A percentile compares a stretch with the other conserved stretches of the same genome.
These are phyloP conservation scores for Bocquillonia castaneifolia DNA, from an alignment of 441 rosid genomes.

Conservation along the genomic window DNA sequence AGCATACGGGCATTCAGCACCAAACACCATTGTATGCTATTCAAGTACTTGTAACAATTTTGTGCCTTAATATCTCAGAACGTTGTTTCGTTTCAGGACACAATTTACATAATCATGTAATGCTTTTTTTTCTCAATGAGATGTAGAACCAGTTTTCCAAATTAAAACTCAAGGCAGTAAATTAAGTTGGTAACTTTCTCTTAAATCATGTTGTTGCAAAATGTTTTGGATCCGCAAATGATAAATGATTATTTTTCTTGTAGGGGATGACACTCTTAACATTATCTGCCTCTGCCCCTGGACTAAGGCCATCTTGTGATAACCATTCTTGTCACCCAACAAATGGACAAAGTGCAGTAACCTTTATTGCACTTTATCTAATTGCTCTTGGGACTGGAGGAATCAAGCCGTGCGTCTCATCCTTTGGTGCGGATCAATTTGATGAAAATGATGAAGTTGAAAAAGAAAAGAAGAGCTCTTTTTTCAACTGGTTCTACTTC, in stretches of 20 bases:
- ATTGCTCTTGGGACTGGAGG: slow-evolving; percentile 94
- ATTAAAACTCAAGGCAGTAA: neutral
- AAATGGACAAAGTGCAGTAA: slow-evolving; percentile 40
- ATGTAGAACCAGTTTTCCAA: neutral
- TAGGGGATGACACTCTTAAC: slow-evolving; percentile 90
- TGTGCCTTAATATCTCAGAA: too few species aligned
- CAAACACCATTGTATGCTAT: neutral
- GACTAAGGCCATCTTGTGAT: slow-evolving; percentile 57
- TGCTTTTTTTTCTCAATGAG: neutral
- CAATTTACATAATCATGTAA: neutral
- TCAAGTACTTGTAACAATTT: too few species aligned
- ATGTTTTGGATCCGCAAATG: neutral
- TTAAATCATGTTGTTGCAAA: neutral
- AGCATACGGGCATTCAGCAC: neutral
- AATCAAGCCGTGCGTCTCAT: too few species aligned
- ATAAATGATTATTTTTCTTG: slow-evolving; percentile 12
- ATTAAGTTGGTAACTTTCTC: neutral
- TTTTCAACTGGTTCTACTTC: slow-evolving; percentile 99
- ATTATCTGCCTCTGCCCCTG: slow-evolving; percentile 62
- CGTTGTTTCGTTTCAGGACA: neutral
- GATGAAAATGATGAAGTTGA: slow-evolving; percentile 72
- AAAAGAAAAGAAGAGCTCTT: slow-evolving; percentile 70
- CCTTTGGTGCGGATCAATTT: slow-evolving; percentile 94
- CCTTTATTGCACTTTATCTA: slow-evolving; percentile 67
- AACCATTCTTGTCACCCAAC: slow-evolving; percentile 55